phyloP scores from a whole-genome alignment of 2,329 filamentous ascomycete genomes.

The Trichophyton schoenleinii region DNA sequence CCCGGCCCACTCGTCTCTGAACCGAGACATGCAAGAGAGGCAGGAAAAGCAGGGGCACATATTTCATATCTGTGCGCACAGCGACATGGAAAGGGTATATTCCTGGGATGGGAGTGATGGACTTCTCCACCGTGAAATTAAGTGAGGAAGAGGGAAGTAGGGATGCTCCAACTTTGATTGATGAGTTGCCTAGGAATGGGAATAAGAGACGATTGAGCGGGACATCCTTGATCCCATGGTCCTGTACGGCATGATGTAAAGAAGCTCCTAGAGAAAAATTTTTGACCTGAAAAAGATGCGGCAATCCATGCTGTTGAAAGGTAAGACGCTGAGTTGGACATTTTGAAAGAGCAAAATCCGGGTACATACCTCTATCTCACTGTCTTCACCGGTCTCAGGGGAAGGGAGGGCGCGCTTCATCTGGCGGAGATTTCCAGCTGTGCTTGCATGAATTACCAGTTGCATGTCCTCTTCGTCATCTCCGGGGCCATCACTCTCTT shows the following conservation, averaged over 20 bases:
- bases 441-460: conserved; percentile 23
- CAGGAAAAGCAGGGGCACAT: conserved; percentile 18
- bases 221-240: conserved; percentile 19
- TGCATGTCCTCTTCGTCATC: conserved; percentile 15
- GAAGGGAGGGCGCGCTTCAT: conserved; percentile 17
- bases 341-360: background rate
- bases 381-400: conserved; percentile 18
- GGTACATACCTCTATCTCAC: conserved; percentile 19
- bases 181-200: conserved; percentile 23
- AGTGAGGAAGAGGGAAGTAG: conserved; percentile 24
- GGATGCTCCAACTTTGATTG: conserved; percentile 18
- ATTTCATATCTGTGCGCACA: conserved; percentile 19
- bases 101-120: conserved; percentile 21
- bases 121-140: conserved; percentile 21
- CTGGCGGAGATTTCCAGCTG: conserved; percentile 22
- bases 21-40: conserved; percentile 24
- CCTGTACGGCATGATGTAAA: conserved; percentile 20
- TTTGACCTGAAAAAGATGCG: conserved; percentile 19
- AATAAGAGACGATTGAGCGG: conserved; percentile 11
- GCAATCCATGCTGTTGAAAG: conserved; percentile 20
- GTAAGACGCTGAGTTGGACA: conserved; percentile 7
- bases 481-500: conserved; percentile 6
- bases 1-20: conserved; percentile 21
- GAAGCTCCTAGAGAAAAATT: conserved; percentile 24
- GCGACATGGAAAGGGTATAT: conserved; percentile 25